Evolutionary conservation across 78 protist genomes (phyloP).

Genomic region (Speleostelium caveatum): DNA sequence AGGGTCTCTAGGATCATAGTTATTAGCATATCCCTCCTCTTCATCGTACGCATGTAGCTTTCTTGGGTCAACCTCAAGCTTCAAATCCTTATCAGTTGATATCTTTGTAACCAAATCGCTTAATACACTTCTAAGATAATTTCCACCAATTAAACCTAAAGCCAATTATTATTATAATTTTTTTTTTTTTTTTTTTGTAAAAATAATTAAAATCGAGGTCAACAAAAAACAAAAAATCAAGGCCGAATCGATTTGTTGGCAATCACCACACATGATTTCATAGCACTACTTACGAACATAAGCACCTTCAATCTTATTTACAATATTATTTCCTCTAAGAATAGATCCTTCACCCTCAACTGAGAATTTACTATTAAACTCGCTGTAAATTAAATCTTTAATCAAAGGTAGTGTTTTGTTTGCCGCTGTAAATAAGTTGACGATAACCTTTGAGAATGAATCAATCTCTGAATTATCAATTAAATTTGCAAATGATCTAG

Average conservation of each 20-base stretch:
- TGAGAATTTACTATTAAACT: slow-evolving; percentile 33
- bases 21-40: slow-evolving; percentile 1
- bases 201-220: neutral
- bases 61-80: slow-evolving; percentile 71
- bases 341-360: slow-evolving; percentile 73
- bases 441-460: slow-evolving; percentile 63
- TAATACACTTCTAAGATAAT: slow-evolving; percentile 66
- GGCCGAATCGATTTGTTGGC: no score
- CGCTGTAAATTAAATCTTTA: slow-evolving; percentile 53
- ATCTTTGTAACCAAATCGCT: slow-evolving; percentile 68
- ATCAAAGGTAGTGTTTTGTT: slow-evolving; percentile 74
- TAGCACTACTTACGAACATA: slow-evolving; percentile 28
- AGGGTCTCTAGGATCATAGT: neutral
- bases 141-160: slow-evolving; percentile 44
- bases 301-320: slow-evolving; percentile 80
- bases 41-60: slow-evolving; percentile 40
- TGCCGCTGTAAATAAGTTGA: slow-evolving; percentile 61
- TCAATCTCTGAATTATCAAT: slow-evolving; percentile 78
- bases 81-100: slow-evolving; percentile 39
- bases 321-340: slow-evolving; percentile 70
- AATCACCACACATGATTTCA: no score
- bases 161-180: neutral
- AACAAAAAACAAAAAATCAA: no score
- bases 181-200: neutral
- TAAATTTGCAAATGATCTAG: slow-evolving; percentile 60